These are phyloP conservation scores for Myrica gale DNA, from an alignment of 306 rosid species.

Conservation along the genomic window DNA sequence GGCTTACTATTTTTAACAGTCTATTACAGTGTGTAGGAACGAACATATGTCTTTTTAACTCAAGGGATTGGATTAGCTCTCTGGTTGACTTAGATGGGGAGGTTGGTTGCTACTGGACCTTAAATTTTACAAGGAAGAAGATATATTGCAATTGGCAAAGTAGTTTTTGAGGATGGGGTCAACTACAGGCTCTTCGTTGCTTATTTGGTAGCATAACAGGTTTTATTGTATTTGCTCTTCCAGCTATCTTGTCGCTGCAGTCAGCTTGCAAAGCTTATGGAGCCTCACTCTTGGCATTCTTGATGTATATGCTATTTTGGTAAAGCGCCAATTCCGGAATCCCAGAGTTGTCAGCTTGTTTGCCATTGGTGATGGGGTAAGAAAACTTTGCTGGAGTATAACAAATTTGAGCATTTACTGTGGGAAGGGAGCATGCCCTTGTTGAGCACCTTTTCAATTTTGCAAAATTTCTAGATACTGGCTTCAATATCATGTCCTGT, in stretches of 20 bases:
- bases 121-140: not conserved
- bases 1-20: not conserved
- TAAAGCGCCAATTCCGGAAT: slow-evolving; percentile 51
- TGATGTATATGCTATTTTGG: slow-evolving; percentile 59
- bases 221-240: slow-evolving; percentile 33
- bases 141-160: not conserved
- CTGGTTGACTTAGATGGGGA: not conserved
- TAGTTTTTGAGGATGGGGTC: slow-evolving; percentile 10
- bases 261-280: slow-evolving; percentile 57
- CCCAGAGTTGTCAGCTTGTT: slow-evolving; percentile 41
- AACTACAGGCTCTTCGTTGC: not conserved
- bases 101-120: not conserved
- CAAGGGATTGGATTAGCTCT: not conserved
- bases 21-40: not conserved
- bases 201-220: slow-evolving; percentile 17
- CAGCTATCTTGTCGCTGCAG: slow-evolving; percentile 64
- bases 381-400: slow-evolving; percentile 17
- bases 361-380: slow-evolving; percentile 67
- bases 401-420: not conserved
- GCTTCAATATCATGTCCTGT: not conserved
- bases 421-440: not conserved
- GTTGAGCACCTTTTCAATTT: not conserved
- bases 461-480: not conserved
- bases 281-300: slow-evolving; percentile 49
- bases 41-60: not conserved